Conservation (phyloP, 768 basidiomycete species). For the Collybiopsis confluens region DNA sequence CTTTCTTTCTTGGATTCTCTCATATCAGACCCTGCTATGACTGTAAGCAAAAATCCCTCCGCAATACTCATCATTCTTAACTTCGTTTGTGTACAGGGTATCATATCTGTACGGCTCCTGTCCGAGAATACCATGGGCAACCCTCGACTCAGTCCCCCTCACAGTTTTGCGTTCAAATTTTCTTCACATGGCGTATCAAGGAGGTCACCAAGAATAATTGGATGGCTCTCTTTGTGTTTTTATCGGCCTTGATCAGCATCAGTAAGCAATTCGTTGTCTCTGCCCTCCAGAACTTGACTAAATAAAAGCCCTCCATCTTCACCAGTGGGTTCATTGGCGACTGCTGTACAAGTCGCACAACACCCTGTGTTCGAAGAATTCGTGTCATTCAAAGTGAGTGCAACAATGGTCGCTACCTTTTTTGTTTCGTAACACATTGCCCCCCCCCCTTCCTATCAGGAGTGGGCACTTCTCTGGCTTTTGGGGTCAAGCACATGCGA, state of each 20-base stretch:
- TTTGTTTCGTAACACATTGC: too few species aligned
- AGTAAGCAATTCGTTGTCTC: too few species aligned
- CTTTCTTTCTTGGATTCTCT: too few species aligned
- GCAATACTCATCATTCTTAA: too few species aligned
- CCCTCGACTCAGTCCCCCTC: conserved; percentile 11
- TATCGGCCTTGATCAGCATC: too few species aligned
- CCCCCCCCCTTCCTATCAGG: conserved; percentile 7
- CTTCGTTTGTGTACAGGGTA: too few species aligned
- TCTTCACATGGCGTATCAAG: conserved; percentile 19
- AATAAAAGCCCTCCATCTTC: background rate
- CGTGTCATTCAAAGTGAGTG: background rate
- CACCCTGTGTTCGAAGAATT: conserved; percentile 13
- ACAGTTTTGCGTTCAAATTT: conserved; percentile 7
- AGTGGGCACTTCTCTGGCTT: conserved; percentile 16
- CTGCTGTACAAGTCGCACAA: conserved; percentile 6
- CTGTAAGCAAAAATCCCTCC: too few species aligned
- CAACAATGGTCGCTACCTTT: too few species aligned
- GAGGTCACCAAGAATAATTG: background rate
- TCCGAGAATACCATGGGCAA: too few species aligned
- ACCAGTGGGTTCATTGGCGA: conserved; percentile 6
- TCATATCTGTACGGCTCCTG: too few species aligned
- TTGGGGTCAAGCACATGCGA: conserved; percentile 14
- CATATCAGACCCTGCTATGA: too few species aligned
- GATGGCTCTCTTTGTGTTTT: background rate
- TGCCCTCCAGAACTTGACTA: background rate